Percentiles rank a stretch among this genome's conserved stretches.
phyloP scores from a whole-genome alignment of 2,329 filamentous ascomycete genomes.

The Alternaria burnsii region DNA sequence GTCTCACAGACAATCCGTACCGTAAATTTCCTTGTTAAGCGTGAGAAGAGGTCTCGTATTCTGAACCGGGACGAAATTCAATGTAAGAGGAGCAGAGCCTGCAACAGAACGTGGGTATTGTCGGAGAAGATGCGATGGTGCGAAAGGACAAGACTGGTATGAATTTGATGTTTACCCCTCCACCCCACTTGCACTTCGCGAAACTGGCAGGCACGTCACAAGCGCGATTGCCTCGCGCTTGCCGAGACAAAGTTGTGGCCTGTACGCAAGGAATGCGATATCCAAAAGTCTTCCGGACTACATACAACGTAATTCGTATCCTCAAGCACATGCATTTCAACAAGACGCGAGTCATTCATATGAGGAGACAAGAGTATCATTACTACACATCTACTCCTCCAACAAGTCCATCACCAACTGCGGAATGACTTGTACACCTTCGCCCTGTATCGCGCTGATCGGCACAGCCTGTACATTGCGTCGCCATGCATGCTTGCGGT shows the following conservation, averaged over 20 bases:
- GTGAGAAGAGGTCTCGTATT: too few species aligned
- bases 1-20: too few species aligned
- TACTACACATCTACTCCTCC: slow-evolving; percentile 34
- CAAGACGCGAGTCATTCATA: not conserved
- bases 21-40: too few species aligned
- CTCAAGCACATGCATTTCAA: not conserved
- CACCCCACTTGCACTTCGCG: slow-evolving; percentile 3
- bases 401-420: slow-evolving; percentile 76
- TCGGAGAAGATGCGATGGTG: not conserved
- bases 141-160: not conserved
- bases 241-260: not conserved
- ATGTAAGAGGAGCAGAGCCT: not conserved
- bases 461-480: slow-evolving; percentile 72
- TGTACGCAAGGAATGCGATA: not conserved
- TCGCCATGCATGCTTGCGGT: slow-evolving; percentile 68
- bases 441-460: slow-evolving; percentile 86
- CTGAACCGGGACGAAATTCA: not conserved
- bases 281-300: not conserved
- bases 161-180: slow-evolving; percentile 8
- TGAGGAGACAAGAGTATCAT: slow-evolving; percentile 16
- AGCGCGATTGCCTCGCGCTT: not conserved
- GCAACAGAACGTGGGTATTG: not conserved
- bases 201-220: not conserved
- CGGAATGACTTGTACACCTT: slow-evolving; percentile 79
- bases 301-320: not conserved